Evolutionary conservation across 2,329 filamentous ascomycete species (phyloP), one percentile per base, ranked within the genome.

Genomic region (Tolypocladium tropicale): DNA sequence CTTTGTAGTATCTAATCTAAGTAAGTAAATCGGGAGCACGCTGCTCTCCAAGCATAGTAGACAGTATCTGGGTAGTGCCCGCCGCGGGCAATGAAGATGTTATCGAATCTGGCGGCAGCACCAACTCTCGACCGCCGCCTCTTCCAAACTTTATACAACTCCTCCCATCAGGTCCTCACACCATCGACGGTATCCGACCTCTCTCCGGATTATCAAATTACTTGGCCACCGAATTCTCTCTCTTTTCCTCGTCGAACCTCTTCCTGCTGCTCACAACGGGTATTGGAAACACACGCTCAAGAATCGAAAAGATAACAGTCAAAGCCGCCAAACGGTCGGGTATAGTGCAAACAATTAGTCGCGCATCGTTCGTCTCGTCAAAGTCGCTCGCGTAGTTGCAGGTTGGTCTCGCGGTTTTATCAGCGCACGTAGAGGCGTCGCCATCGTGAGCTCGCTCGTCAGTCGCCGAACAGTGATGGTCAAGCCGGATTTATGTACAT

Each of bases 1-100:
- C 53, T 58, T 61, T 57, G 60, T 63, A 59, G 58, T 63, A 65
- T 64, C 59, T 57, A 62, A 64, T 58, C 61, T 63, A 63, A 55
- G 32, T 60, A 61, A 60, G 50, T 56, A 61, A 59, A 59, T 63
- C 59, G 54, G 57, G 57, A 63, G 53, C 21, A 55, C 46, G 34
- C 34, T 23, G 39, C 49, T 58, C 60, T 51, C 48, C 55, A 55
- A 54, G 55, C 57, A 60, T 57, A n/a, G n/a, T n/a, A n/a, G 55
- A 55, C 54, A 54, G 57, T 56, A 51, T 61, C 54, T 59, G 57
- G 55, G 43, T 56, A 56, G 23, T 55, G 55, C 54, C 52, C 39
- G n/a, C 36, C 51, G 11, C 33, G 53, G 56, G 49, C 55, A 53
- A 52, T 37, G 55, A 60, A 32, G 43, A 58, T 60, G 56, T 55